Evolutionary conservation across 1,139 yeast genomes (phyloP), one percentile per base, ranked within the genome.

Genomic region (Hanseniaspora sp.): DNA sequence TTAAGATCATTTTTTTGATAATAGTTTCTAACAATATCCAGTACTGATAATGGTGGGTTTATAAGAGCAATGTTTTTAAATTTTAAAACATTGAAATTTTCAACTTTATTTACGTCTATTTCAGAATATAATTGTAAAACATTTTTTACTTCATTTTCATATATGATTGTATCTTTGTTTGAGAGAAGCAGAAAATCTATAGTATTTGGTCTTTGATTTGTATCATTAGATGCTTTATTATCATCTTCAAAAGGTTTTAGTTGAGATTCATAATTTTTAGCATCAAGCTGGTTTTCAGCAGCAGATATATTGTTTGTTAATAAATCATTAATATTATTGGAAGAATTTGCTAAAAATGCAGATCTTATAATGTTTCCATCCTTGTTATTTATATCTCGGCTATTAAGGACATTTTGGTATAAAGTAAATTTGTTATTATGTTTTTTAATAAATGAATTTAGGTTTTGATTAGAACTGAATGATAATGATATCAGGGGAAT

Each of bases 1-100:
- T 40, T 7, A 15, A 18, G 40, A 33, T 48, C 41, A 4, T 28
- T 23, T 1, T 23, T n/a, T 5, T 17, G n/a, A 1, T 31, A 49
- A 18, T 49, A 49, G 5, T 49, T 15, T 7, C 35, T 49, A 4
- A 49, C 53, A 17, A 23, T 34, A 18, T 23, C 9, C 13, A 51
- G 13, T 8, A 30, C 13, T n/a, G 42, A 28, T n/a, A 29, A 39
- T 9, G 47, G 48, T 5, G 54, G 54, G 33, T 51, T 51, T 3
- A 51, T 18, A 13, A 51, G 31, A 31, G 45, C 40, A 23, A 51
- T 17, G 17, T 44, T 51, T 39, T 44, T 45, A 1, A 51, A 15
- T 9, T 49, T 31, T 28, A 44, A 17, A 3, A 34, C n/a, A 31
- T 43, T 30, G 13, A 13, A 23, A 13, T 43, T 43, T 15, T 30